Percentiles rank a stretch among this genome's conserved stretches.
phyloP scores from a whole-genome alignment of 306 rosid genomes.

The Dalbergia oliveri region DNA sequence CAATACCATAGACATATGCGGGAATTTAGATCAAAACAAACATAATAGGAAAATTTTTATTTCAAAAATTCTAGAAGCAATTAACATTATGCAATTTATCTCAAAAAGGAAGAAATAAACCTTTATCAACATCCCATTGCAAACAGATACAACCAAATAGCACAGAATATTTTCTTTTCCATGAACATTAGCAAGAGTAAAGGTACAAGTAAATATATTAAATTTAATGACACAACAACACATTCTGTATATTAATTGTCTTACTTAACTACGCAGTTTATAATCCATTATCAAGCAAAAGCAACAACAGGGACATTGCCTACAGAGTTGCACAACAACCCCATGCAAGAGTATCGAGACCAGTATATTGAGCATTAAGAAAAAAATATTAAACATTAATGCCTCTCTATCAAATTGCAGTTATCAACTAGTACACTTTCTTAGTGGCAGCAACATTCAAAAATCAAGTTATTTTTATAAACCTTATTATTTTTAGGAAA shows the following conservation, averaged over 20 bases:
- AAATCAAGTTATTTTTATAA: neutral
- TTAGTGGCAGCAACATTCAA: neutral
- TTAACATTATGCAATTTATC: conserved; percentile 10
- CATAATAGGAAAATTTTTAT: conserved; percentile 2
- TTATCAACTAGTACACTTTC: conserved; percentile 15
- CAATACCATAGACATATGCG: conserved; percentile 26
- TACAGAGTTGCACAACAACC: conserved; percentile 4
- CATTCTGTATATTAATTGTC: conserved; percentile 1
- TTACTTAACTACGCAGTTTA: conserved; percentile 19
- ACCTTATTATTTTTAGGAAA: neutral
- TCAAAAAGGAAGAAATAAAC: neutral
- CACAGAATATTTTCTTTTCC: conserved; percentile 28
- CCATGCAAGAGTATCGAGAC: conserved; percentile 18
- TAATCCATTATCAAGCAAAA: conserved; percentile 28
- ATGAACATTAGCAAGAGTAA: conserved; percentile 20
- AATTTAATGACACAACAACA: neutral
- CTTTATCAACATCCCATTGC: conserved; percentile 13
- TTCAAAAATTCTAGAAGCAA: conserved; percentile 4
- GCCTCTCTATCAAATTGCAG: conserved; percentile 21
- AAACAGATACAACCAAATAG: conserved; percentile 29
- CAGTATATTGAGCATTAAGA: neutral
- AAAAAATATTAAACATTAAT: conserved; percentile 10
- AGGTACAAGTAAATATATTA: conserved; percentile 13
- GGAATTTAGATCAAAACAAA: conserved; percentile 37
- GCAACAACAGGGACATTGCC: conserved; percentile 10